Evolutionary conservation across 805 yeast species (phyloP), one percentile per base, ranked within the genome.

Genomic region (Pichia manshurica): DNA sequence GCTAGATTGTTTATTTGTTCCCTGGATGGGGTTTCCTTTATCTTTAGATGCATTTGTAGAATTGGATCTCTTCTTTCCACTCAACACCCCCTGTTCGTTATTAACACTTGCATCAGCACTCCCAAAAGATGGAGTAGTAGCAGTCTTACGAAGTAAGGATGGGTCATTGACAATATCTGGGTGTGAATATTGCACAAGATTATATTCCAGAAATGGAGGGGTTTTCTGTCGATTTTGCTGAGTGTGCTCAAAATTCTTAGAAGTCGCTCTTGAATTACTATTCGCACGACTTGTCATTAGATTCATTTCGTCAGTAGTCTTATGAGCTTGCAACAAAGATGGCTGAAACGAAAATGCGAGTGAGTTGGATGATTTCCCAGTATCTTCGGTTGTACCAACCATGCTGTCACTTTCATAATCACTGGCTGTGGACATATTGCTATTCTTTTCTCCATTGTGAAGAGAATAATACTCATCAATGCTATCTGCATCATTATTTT

Each of bases 71-170:
- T 43, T 47, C 21, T 33, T 47, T 3, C 29, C 19, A 31, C 13
- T 9, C 20, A 52, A 34, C 25, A 36, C 34, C 9, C 22, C 21
- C 15, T n/a, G 23, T 28, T 44, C 47, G 15, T 39, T 29, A n/a
- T 44, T 50, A 17, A 52, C 51, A 46, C 50, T 51, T 31, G 52
- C 42, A 42, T 34, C 39, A 12, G 16, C 13, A 44, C 25, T 44
- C 15, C 25, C 41, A 3, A 29, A 20, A 1, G 34, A n/a, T 15
- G 38, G 41, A 35, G 47, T 23, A 23, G 47, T 44, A 25, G 47
- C 42, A 44, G 47, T 48, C 36, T 44, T 44, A 16, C 23, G 39
- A 34, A 39, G 45, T 16, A 20, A n/a, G 8, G 42, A 39, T 9
- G 47, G 19, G n/a, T 42, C 37, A 33, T 43, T 23, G 22, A 16